phyloP scores from a whole-genome alignment of 352 stramenopile species.

The Phytopythium mirpurense region DNA sequence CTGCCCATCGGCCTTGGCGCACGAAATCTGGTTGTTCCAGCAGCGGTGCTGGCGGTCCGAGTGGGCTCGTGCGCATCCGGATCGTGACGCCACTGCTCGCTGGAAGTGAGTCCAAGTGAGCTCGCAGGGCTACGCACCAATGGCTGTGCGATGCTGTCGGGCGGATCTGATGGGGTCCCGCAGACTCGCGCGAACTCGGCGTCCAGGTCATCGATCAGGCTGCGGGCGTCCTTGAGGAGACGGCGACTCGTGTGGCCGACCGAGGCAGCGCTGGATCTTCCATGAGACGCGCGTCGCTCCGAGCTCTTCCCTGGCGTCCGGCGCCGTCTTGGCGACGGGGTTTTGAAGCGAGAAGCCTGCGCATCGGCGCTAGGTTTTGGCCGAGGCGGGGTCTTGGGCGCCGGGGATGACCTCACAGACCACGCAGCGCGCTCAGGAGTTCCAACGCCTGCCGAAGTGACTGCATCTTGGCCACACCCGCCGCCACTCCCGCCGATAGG shows the following conservation, averaged over 20 bases:
- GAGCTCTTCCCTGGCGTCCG: background rate
- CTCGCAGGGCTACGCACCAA: background rate
- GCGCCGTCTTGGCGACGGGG: background rate
- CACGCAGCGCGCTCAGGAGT: background rate
- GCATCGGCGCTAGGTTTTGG: background rate
- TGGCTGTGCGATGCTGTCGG: background rate
- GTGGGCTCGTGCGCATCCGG: background rate
- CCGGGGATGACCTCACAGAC: background rate
- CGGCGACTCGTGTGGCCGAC: background rate
- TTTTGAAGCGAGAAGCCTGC: background rate
- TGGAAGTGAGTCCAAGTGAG: background rate
- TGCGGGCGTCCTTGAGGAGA: conserved; percentile 1
- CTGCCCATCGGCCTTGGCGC: background rate
- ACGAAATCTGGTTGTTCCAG: background rate
- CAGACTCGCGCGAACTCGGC: conserved; percentile 2
- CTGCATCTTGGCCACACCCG: background rate
- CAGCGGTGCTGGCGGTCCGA: background rate
- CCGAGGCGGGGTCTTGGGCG: background rate
- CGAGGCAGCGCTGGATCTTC: background rate
- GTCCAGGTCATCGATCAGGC: conserved; percentile 7
- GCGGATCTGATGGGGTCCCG: background rate
- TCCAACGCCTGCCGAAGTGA: background rate
- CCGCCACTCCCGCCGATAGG: background rate
- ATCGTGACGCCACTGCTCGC: background rate
- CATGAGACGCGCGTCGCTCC: background rate